A percentile compares a stretch with the other conserved stretches of the same genome.
phyloP scores from a whole-genome alignment of 805 yeast genomes.

The Barnettozyma californica region DNA sequence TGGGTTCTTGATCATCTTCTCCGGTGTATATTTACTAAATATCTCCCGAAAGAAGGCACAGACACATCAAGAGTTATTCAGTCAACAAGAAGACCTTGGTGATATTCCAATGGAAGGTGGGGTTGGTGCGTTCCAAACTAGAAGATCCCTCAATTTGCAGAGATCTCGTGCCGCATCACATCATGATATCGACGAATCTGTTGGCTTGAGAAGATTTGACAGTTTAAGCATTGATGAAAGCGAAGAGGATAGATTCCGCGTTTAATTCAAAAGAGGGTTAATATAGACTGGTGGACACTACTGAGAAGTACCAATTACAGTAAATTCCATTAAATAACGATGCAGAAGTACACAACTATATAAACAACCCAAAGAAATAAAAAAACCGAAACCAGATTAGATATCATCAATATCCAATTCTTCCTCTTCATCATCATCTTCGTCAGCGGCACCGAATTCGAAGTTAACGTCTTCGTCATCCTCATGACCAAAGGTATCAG shows the following conservation, averaged over 20 bases:
- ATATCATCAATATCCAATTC: conserved; percentile 94
- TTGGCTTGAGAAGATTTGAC: conserved; percentile 55
- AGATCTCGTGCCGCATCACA: conserved; percentile 33
- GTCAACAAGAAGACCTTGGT: conserved; percentile 47
- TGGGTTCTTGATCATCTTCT: conserved; percentile 82
- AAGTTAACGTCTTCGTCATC: conserved; percentile 97
- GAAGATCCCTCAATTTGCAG: conserved; percentile 67
- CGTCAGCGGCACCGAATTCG: conserved; percentile 93
- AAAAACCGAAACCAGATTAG: conserved; percentile 31
- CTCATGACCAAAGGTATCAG: conserved; percentile 94
- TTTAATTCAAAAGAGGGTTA: conserved; percentile 6
- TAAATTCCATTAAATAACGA: neutral
- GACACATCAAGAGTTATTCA: conserved; percentile 31
- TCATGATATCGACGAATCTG: conserved; percentile 41
- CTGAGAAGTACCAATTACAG: neutral
- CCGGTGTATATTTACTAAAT: conserved; percentile 81
- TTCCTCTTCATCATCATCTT: conserved; percentile 66
- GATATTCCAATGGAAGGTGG: conserved; percentile 83
- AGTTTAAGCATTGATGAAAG: conserved; percentile 43
- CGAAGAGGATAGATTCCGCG: conserved; percentile 32
- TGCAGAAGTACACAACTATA: conserved; percentile 3
- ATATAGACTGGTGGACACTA: neutral
- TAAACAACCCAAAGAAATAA: conserved; percentile 6
- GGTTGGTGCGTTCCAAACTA: conserved; percentile 68
- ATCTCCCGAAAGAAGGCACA: conserved; percentile 64